Percentiles rank a stretch among this genome's conserved stretches.
These are phyloP conservation scores for Mycena maculata DNA, from an alignment of 768 basidiomycete species.

Conservation along the genomic window DNA sequence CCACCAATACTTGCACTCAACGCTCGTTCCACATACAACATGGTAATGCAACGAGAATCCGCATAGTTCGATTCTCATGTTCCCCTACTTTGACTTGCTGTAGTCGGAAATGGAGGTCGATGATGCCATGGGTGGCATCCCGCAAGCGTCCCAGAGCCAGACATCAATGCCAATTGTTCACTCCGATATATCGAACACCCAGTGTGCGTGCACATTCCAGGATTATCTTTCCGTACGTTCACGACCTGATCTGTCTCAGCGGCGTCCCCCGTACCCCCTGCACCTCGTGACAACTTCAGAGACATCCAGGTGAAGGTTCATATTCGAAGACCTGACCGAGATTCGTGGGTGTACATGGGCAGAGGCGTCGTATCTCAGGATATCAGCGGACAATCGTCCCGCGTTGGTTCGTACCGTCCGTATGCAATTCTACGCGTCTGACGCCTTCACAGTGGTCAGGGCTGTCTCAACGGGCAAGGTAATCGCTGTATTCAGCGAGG, in stretches of 20 bases:
- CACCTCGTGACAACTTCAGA: slow-evolving; percentile 69
- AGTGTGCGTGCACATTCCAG: slow-evolving; percentile 21
- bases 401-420: slow-evolving; percentile 70
- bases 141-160: slow-evolving; percentile 32
- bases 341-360: slow-evolving; percentile 86
- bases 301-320: slow-evolving; percentile 90
- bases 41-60: slow-evolving; percentile 9
- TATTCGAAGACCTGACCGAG: slow-evolving; percentile 80
- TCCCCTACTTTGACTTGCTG: neutral
- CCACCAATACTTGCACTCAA: slow-evolving; percentile 2
- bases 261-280: slow-evolving; percentile 35
- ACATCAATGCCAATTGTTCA: slow-evolving; percentile 30
- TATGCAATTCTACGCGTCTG: slow-evolving; percentile 13
- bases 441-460: slow-evolving; percentile 64
- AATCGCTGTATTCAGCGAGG: slow-evolving; percentile 78
- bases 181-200: slow-evolving; percentile 35
- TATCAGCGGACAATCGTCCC: slow-evolving; percentile 77
- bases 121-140: slow-evolving; percentile 40
- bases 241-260: slow-evolving; percentile 6
- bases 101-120: slow-evolving; percentile 56
- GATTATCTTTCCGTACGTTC: slow-evolving; percentile 2
- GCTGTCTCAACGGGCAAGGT: slow-evolving; percentile 74
- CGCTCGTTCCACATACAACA: neutral
- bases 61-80: neutral
- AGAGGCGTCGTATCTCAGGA: slow-evolving; percentile 83